phyloP scores from a whole-genome alignment of 441 rosid genomes.

The Jatropha podagrica region DNA sequence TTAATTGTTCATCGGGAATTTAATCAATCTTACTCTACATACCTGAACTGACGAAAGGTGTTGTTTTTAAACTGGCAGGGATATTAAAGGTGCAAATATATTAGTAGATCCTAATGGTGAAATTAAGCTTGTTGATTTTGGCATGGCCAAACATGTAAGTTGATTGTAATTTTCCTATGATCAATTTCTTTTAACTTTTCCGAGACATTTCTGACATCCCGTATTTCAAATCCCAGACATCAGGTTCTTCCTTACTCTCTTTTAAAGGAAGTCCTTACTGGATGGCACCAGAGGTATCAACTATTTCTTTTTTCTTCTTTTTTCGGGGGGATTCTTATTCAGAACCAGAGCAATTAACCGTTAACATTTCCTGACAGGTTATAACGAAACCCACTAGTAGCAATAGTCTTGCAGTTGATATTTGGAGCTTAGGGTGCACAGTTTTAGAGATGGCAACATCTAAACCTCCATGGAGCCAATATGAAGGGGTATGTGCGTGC shows the following conservation, averaged over 20 bases:
- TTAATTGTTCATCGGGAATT: not conserved
- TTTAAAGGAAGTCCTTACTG: slow-evolving; percentile 22
- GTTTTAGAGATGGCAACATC: slow-evolving; percentile 85
- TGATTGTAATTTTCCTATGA: not conserved
- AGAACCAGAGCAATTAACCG: too few relatives aligned
- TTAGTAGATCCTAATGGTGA: slow-evolving; percentile 23
- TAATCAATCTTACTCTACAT: not conserved
- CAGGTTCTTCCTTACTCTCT: slow-evolving; percentile 9
- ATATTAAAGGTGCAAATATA: slow-evolving; percentile 24
- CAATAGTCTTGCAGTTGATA: slow-evolving; percentile 25
- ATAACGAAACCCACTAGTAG: slow-evolving; percentile 14
- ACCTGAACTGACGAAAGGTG: not conserved
- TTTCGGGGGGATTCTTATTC: too few relatives aligned
- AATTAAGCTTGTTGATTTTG: slow-evolving; percentile 18
- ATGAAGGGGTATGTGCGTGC: slow-evolving; percentile 76
- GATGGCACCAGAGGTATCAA: slow-evolving; percentile 23
- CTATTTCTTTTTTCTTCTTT: not conserved
- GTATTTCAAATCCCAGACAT: slow-evolving; percentile 1
- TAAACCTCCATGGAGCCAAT: slow-evolving; percentile 83
- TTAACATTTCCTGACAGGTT: slow-evolving; percentile 1
- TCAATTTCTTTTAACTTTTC: slow-evolving; percentile 1
- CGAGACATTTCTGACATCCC: not conserved
- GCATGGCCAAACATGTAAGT: slow-evolving; percentile 23
- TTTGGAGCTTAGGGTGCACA: slow-evolving; percentile 87
- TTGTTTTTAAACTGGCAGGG: slow-evolving; percentile 12